These are phyloP conservation scores for Erysimum cheiranthoides DNA, from an alignment of 345 rosid species.

Conservation along the genomic window DNA sequence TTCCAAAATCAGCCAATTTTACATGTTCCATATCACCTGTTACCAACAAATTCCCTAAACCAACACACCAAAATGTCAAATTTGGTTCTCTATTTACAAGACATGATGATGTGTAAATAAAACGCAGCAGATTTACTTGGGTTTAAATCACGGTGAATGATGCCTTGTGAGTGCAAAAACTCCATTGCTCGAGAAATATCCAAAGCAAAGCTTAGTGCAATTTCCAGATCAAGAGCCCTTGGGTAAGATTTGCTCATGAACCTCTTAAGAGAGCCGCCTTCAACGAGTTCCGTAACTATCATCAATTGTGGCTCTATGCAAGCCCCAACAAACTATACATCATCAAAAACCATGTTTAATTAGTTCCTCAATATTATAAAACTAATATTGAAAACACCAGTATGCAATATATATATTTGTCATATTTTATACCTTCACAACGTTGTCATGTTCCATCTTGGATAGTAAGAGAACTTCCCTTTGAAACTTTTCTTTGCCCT, in stretches of 20 bases:
- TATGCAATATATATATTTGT: too few relatives aligned
- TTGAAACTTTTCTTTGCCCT: constrained; percentile 53
- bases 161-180: constrained; percentile 64
- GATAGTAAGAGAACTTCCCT: constrained; percentile 64
- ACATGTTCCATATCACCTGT: constrained; percentile 50
- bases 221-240: constrained; percentile 44
- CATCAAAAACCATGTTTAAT: background rate
- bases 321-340: constrained; percentile 62
- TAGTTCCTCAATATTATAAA: background rate
- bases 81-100: background rate
- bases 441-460: constrained; percentile 55
- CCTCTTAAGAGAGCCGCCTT: constrained; percentile 56
- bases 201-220: constrained; percentile 55
- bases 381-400: background rate
- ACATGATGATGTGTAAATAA: background rate
- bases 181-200: constrained; percentile 71
- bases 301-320: constrained; percentile 59
- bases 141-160: constrained; percentile 76
- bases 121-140: constrained; percentile 53
- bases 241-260: constrained; percentile 56
- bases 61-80: background rate
- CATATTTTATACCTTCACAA: constrained; percentile 51
- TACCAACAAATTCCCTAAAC: constrained; percentile 62
- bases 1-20: constrained; percentile 68
- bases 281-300: constrained; percentile 63